Conservation (phyloP, 164 flowering plant species). For the Buxus sempervirens region DNA sequence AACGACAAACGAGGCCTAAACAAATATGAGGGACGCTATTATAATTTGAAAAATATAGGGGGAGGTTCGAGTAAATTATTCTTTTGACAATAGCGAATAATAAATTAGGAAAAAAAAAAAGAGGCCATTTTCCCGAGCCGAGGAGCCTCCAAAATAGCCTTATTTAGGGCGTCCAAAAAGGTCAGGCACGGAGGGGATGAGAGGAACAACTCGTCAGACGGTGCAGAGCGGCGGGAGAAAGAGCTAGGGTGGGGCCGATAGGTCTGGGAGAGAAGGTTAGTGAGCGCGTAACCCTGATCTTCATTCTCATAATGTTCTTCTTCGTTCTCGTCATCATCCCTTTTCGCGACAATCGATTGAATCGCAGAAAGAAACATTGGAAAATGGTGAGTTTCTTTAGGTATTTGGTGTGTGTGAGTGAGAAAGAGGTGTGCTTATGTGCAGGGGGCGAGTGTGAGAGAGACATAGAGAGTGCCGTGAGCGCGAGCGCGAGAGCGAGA, state of each 20-base stretch:
- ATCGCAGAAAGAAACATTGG: background rate
- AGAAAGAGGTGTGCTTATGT: conserved; percentile 58
- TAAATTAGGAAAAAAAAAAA: too few species aligned
- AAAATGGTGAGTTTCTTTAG: conserved; percentile 15
- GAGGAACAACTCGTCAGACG: too few species aligned
- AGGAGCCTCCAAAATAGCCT: too few species aligned
- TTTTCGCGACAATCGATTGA: background rate
- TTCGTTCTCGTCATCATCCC: background rate
- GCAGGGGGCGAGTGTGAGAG: conserved; percentile 55
- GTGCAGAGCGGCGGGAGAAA: background rate
- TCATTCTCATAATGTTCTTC: background rate
- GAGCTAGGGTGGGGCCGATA: background rate
- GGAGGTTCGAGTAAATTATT: too few species aligned
- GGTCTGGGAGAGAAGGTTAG: background rate
- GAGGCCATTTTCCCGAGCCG: too few species aligned
- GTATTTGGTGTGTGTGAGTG: conserved; percentile 41
- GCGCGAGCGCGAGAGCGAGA: conserved; percentile 27
- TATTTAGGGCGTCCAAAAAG: too few species aligned
- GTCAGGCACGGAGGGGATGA: too few species aligned
- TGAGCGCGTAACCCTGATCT: background rate
- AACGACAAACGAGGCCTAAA: too few species aligned
- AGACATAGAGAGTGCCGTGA: conserved; percentile 26
- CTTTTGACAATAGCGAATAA: too few species aligned
- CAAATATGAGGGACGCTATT: too few species aligned
- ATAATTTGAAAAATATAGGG: too few species aligned